Evolutionary conservation across 768 basidiomycete genomes (phyloP).

Genomic region (Serendipita sp.): DNA sequence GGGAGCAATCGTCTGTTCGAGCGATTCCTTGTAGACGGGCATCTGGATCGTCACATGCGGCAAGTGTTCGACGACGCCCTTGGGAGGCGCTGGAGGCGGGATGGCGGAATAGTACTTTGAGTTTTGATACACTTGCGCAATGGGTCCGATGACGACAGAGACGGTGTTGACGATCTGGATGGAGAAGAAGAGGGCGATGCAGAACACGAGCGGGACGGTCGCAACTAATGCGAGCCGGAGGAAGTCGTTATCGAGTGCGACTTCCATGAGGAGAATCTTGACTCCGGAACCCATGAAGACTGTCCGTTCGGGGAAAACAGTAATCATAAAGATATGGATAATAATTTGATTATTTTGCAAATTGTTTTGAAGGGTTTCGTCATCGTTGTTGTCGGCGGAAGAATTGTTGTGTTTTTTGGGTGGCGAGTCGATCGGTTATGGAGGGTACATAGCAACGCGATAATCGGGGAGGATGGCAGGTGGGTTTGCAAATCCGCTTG

Average conservation of each 20-base stretch:
- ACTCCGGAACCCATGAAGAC: conserved; percentile 56
- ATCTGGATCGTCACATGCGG: conserved; percentile 70
- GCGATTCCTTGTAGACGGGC: conserved; percentile 78
- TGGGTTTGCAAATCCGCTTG: too few relatives aligned
- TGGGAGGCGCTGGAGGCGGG: conserved; percentile 38
- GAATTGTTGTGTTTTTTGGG: too few relatives aligned
- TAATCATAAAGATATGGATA: not conserved
- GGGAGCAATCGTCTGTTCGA: conserved; percentile 62
- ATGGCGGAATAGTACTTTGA: conserved; percentile 68
- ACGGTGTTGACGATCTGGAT: conserved; percentile 51
- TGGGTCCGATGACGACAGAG: conserved; percentile 58
- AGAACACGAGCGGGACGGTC: conserved; percentile 57
- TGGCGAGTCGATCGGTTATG: too few relatives aligned
- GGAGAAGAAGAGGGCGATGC: conserved; percentile 63
- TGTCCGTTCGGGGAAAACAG: conserved; percentile 17
- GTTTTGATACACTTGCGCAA: conserved; percentile 75
- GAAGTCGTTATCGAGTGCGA: conserved; percentile 45
- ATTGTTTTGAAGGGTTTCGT: too few relatives aligned
- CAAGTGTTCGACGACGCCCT: conserved; percentile 43
- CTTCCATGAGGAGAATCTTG: conserved; percentile 46
- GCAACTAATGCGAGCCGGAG: conserved; percentile 48
- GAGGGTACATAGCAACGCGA: too few relatives aligned
- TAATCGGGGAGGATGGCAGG: too few relatives aligned
- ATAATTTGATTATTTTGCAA: not conserved
- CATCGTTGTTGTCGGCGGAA: too few relatives aligned